phyloP scores from a whole-genome alignment of 371 early-diverging fungal genomes.

The Saksenaea oblongispora region DNA sequence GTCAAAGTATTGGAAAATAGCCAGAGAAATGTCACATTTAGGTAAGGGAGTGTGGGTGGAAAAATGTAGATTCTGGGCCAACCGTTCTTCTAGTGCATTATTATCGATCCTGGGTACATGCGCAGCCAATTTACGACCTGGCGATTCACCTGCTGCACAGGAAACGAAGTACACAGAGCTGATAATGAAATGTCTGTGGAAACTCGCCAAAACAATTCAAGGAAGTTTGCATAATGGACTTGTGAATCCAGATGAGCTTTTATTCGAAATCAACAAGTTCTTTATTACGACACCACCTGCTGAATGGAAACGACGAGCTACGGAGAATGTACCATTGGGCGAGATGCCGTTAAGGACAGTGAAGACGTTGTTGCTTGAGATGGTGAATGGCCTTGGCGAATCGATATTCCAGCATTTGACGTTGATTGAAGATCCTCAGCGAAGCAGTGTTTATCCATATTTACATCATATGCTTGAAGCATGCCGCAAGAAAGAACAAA shows the following conservation, averaged over 20 bases:
- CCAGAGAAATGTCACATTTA: slow-evolving; percentile 75
- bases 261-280: slow-evolving; percentile 81
- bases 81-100: slow-evolving; percentile 47
- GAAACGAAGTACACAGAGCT: slow-evolving; percentile 82
- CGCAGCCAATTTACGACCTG: slow-evolving; percentile 47
- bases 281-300: slow-evolving; percentile 76
- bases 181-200: slow-evolving; percentile 97
- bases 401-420: slow-evolving; percentile 60
- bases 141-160: slow-evolving; percentile 50
- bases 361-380: slow-evolving; percentile 85
- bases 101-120: slow-evolving; percentile 55
- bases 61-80: background rate
- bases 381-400: slow-evolving; percentile 71
- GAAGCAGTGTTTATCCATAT: slow-evolving; percentile 70
- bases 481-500: slow-evolving; percentile 51
- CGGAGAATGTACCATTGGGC: slow-evolving; percentile 73
- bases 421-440: slow-evolving; percentile 64
- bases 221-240: slow-evolving; percentile 56
- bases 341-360: slow-evolving; percentile 94
- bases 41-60: slow-evolving; percentile 27
- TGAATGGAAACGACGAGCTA: slow-evolving; percentile 85
- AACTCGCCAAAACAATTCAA: slow-evolving; percentile 84
- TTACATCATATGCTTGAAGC: slow-evolving; percentile 74
- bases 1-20: slow-evolving; percentile 86
- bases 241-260: slow-evolving; percentile 59